Conservation (phyloP, 176 grass and related monocot species). For the Oryza coarctata region DNA sequence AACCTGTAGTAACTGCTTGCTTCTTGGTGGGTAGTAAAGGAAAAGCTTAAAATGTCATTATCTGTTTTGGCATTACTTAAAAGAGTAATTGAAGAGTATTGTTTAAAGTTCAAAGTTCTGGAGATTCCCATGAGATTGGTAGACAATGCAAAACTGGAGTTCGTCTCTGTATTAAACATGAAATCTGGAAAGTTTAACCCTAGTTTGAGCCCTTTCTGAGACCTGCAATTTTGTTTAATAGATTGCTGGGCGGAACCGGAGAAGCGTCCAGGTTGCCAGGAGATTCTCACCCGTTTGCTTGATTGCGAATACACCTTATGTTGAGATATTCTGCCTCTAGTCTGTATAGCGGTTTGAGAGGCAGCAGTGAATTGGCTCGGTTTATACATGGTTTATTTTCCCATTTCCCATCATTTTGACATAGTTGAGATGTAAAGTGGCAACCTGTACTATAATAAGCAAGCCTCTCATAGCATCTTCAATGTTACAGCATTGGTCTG, state of each 20-base stretch:
- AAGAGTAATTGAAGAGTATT: neutral
- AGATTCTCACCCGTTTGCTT: slow-evolving; percentile 91
- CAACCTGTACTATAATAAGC: slow-evolving; percentile 49
- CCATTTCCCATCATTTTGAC: slow-evolving; percentile 32
- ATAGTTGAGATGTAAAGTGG: slow-evolving; percentile 65
- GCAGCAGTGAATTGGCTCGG: slow-evolving; percentile 27
- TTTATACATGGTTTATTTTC: slow-evolving; percentile 39
- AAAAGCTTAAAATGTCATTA: neutral
- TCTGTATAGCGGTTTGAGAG: slow-evolving; percentile 54
- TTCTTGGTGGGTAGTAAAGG: neutral
- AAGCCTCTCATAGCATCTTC: slow-evolving; percentile 25
- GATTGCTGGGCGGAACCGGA: slow-evolving; percentile 94
- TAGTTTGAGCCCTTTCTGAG: neutral
- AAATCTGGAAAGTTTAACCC: neutral
- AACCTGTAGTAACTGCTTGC: neutral
- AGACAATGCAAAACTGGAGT: neutral
- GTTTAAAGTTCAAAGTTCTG: neutral
- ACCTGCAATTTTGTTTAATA: slow-evolving; percentile 36
- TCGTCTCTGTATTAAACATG: neutral
- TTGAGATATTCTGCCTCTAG: slow-evolving; percentile 50
- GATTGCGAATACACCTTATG: slow-evolving; percentile 94
- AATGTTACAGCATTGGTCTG: slow-evolving; percentile 35
- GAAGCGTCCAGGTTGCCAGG: slow-evolving; percentile 83
- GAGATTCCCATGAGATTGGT: neutral
- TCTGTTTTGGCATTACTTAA: neutral